Base-by-base conservation (phyloP, 768 basidiomycete species). In the Termitomyces sp. region DNA sequence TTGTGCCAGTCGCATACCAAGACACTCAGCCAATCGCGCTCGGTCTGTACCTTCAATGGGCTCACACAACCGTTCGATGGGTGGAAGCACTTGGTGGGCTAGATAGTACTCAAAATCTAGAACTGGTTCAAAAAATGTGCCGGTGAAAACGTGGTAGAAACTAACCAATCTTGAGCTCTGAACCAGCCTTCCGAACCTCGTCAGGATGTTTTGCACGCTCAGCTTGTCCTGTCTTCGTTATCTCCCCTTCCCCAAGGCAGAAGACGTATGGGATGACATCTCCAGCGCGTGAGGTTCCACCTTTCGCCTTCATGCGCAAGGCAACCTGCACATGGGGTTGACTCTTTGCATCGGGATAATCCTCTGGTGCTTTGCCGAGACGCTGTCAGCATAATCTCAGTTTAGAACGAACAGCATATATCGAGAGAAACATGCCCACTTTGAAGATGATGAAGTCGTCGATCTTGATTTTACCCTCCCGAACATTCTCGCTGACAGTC, bases 311-410 rank as follows among this genome's bases (percentile, higher is more conserved):
- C 87, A 96, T 83, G 39, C 91, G 82, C 49, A 97, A 75, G 0
- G 95, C 96, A 18, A 99, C 97, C 67, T 97, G 95, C 1, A 98
- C 96, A 66, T 99, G 97, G 1, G 97, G 97, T 65, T 95, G 95
- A 39, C 79, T 86, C 73, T 98, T 98, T 7, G 85, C 90, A 68
- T 98, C 96, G 0, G 96, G 95, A 68, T 98, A 99, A 66, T 97
- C 95, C 65, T 96, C 91, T 0, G 96, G 96, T 61, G 93, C 93
- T 77, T 98, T 98, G 14, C 97, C 93, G 55, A 99, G 79, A 55
- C 97, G 90, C 94, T 97, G 67, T 22, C 30, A 14, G 37, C 16
- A 51, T 32, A 13, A 32, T 18, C 18, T 37, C 8, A 10, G 24
- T 56, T 4, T 54, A 24, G 13, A 51, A 16, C 3, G 5, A 10